Evolutionary conservation across 2,329 filamentous ascomycete genomes (phyloP), one percentile per base, ranked within the genome.

Genomic region (Cladosporium sp.): DNA sequence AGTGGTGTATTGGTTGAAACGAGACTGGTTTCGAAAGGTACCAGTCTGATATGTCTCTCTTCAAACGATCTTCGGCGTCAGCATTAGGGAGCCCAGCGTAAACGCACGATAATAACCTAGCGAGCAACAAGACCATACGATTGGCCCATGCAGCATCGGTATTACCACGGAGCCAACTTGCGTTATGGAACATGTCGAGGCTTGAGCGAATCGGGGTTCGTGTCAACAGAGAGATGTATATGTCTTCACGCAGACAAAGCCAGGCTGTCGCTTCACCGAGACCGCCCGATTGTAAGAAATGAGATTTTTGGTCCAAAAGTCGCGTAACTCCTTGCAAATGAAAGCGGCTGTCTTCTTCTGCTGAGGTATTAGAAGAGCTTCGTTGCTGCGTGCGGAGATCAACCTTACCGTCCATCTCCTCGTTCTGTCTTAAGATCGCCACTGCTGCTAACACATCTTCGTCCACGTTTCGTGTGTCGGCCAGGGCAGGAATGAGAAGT

Each of bases 351-450:
- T 73, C 70, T 3, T 62, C 58, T 29, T 68, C 64, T 47, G 17
- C n/a, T n/a, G n/a, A n/a, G n/a, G n/a, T n/a, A n/a, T n/a, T n/a
- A n/a, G n/a, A n/a, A n/a, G n/a, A n/a, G n/a, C n/a, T n/a, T n/a
- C n/a, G n/a, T n/a, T n/a, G n/a, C n/a, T n/a, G n/a, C n/a, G n/a
- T n/a, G n/a, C n/a, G n/a, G n/a, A n/a, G n/a, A n/a, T n/a, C n/a
- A n/a, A n/a, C n/a, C 43, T 39, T 32, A 40, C 44, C 44, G 19
- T 66, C 66, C 64, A 68, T 68, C 50, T 78, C 75, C 57, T 78
- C 75, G 47, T 77, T 75, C 4, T 77, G 65, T 0, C 75, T 69
- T 17, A 77, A 60, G 5, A 78, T 68, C 7, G 78, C 75, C 0
- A 79, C 74, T 0, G 74, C 73, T 1, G 74, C 68, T 0, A 78